Conservation (phyloP, 2,329 filamentous ascomycete species). For the Dactylonectria estremocensis region DNA sequence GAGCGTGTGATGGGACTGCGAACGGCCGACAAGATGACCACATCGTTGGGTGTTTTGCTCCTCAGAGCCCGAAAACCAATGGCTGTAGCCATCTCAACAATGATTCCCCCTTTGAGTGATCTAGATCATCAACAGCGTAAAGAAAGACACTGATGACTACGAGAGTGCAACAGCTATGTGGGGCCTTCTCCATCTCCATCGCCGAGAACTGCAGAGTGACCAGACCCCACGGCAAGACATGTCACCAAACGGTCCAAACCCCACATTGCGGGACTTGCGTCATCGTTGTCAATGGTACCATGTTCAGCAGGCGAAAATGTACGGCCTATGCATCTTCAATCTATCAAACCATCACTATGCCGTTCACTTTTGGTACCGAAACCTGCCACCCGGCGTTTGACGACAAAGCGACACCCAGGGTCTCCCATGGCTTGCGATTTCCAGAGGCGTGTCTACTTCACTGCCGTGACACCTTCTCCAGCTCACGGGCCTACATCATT, state of each 20-base stretch:
- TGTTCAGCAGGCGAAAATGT: too few species aligned
- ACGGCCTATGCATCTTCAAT: too few species aligned
- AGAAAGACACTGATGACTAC: too few species aligned
- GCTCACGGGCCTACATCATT: background rate
- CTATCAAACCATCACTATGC: background rate
- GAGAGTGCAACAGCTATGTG: too few species aligned
- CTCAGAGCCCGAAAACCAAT: background rate
- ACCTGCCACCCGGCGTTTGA: background rate
- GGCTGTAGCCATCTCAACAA: too few species aligned
- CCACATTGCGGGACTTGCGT: too few species aligned
- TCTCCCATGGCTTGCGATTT: background rate
- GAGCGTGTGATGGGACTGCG: conserved; percentile 88
- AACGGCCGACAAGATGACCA: conserved; percentile 90
- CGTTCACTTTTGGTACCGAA: background rate
- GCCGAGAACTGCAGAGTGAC: too few species aligned
- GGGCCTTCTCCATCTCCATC: too few species aligned
- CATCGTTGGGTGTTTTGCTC: conserved; percentile 80
- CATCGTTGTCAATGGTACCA: too few species aligned
- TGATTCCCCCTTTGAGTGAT: conserved; percentile 49
- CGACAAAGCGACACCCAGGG: background rate
- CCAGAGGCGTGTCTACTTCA: background rate
- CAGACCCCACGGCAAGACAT: too few species aligned
- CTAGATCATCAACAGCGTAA: too few species aligned
- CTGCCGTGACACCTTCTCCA: background rate
- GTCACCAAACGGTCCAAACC: too few species aligned